Conservation (phyloP, 2,329 filamentous ascomycete genomes). For the Cercospora sp. region DNA sequence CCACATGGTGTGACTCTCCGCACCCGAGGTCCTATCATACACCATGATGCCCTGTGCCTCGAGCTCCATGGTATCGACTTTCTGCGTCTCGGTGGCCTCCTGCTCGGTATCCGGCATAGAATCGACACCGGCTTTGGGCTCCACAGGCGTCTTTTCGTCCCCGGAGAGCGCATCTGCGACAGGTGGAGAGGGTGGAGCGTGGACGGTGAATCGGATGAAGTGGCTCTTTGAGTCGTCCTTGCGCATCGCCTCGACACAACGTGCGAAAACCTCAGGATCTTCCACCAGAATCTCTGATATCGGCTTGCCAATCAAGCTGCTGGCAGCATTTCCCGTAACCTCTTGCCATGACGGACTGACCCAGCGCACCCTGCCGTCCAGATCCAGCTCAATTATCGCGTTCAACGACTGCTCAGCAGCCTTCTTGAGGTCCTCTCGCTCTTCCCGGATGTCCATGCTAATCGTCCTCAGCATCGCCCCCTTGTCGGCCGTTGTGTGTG, state of each 20-base stretch:
- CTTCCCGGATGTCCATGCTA: slow-evolving; percentile 87
- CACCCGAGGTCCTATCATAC: slow-evolving; percentile 82
- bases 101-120: slow-evolving; percentile 16
- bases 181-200: slow-evolving; percentile 58
- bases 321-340: slow-evolving; percentile 77
- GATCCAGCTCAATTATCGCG: slow-evolving; percentile 88
- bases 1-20: slow-evolving; percentile 98
- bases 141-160: slow-evolving; percentile 34
- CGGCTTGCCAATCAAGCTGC: slow-evolving; percentile 70
- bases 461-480: slow-evolving; percentile 61
- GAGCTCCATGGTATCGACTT: slow-evolving; percentile 65
- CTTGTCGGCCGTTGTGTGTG: slow-evolving; percentile 23
- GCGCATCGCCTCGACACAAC: slow-evolving; percentile 84
- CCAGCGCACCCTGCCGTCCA: slow-evolving; percentile 90
- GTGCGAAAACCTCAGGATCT: slow-evolving; percentile 76
- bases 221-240: slow-evolving; percentile 91
- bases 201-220: slow-evolving; percentile 77
- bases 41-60: slow-evolving; percentile 99
- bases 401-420: slow-evolving; percentile 96
- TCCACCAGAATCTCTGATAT: slow-evolving; percentile 81
- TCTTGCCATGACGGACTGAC: slow-evolving; percentile 95
- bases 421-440: slow-evolving; percentile 90
- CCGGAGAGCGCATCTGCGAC: slow-evolving; percentile 49
- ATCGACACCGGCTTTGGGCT: slow-evolving; percentile 33
- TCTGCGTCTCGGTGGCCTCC: slow-evolving; percentile 18